These are phyloP conservation scores for Coniochaeta prunicola DNA, from an alignment of 2,329 filamentous ascomycete genomes.

Conservation along the genomic window DNA sequence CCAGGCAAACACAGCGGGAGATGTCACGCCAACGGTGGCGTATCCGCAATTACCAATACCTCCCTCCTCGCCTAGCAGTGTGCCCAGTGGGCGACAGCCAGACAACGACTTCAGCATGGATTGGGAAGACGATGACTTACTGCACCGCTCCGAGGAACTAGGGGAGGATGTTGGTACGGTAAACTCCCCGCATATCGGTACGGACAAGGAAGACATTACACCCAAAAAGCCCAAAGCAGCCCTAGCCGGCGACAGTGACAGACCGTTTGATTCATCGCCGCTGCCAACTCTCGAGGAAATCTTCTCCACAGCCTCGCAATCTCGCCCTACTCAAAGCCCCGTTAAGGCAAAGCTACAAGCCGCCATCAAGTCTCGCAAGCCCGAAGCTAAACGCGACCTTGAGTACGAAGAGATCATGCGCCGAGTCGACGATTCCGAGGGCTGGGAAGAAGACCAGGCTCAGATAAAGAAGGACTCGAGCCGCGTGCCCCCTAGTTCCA, in stretches of 20 bases:
- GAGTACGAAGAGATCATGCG: constrained; percentile 39
- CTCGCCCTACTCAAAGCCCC: constrained; percentile 27
- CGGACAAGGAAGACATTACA: neutral
- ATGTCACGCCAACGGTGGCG: constrained; percentile 10
- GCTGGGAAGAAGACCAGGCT: neutral
- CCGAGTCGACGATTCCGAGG: constrained; percentile 25
- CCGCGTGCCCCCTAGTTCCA: neutral
- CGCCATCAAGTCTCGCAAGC: constrained; percentile 16
- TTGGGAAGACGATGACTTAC: constrained; percentile 22
- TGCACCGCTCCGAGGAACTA: constrained; percentile 10
- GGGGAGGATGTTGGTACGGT: neutral
- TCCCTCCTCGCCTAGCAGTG: constrained; percentile 32
- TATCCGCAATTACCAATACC: constrained; percentile 23
- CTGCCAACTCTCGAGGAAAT: constrained; percentile 29
- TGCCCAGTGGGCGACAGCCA: constrained; percentile 41
- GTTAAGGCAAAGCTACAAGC: constrained; percentile 19
- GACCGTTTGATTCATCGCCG: constrained; percentile 11
- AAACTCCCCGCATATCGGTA: neutral
- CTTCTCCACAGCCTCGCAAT: constrained; percentile 31
- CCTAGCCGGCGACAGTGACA: neutral
- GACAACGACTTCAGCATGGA: constrained; percentile 32
- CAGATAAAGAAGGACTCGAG: neutral
- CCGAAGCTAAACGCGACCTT: constrained; percentile 18
- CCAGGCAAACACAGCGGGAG: neutral
- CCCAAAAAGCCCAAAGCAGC: neutral